phyloP scores from a whole-genome alignment of 2,329 filamentous ascomycete genomes.

The Septoria linicola region DNA sequence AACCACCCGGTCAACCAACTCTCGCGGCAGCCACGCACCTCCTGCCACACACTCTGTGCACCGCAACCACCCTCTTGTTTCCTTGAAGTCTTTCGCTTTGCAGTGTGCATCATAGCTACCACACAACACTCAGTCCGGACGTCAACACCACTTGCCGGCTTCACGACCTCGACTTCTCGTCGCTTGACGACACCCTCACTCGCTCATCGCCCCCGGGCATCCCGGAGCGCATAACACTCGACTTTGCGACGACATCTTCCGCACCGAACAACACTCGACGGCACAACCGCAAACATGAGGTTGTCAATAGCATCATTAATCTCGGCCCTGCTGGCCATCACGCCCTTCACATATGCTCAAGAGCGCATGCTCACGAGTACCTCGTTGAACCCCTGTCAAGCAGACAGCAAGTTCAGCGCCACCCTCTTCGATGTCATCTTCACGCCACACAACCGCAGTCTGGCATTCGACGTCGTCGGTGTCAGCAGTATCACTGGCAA shows the following conservation, averaged over 20 bases:
- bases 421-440: slow-evolving; percentile 84
- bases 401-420: slow-evolving; percentile 80
- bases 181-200: slow-evolving; percentile 22
- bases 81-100: slow-evolving; percentile 7
- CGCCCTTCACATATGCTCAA: slow-evolving; percentile 57
- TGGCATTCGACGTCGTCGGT: slow-evolving; percentile 73
- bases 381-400: slow-evolving; percentile 81
- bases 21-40: background rate
- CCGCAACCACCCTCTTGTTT: background rate
- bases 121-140: background rate
- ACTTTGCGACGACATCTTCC: slow-evolving; percentile 9
- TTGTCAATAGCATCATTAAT: slow-evolving; percentile 31
- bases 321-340: slow-evolving; percentile 35
- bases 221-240: slow-evolving; percentile 16
- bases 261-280: background rate
- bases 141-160: background rate
- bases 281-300: slow-evolving; percentile 28
- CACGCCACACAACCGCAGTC: slow-evolving; percentile 70
- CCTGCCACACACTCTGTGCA: slow-evolving; percentile 1
- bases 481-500: slow-evolving; percentile 81
- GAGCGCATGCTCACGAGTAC: slow-evolving; percentile 69
- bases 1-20: slow-evolving; percentile 7
- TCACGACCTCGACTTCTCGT: slow-evolving; percentile 12
- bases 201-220: slow-evolving; percentile 23
- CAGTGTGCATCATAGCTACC: background rate